These are phyloP conservation scores for Rhizoclosmatium sp. DNA, from an alignment of 192 early-diverging fungal species.

Conservation along the genomic window DNA sequence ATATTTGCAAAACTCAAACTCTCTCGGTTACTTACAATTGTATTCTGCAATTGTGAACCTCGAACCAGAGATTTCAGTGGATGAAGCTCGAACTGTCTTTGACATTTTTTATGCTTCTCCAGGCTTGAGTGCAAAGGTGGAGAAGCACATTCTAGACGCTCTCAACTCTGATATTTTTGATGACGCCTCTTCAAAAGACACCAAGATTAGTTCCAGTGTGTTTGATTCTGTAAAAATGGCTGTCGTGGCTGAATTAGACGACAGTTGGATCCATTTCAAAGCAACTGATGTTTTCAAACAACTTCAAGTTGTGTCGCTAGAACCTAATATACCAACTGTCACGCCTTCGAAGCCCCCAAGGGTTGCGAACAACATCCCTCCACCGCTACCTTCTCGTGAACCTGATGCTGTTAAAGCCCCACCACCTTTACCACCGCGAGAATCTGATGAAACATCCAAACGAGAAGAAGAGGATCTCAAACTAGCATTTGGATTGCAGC, in stretches of 20 bases:
- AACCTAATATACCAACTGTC: background rate
- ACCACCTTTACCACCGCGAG: background rate
- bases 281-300: background rate
- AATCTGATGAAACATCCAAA: background rate
- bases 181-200: background rate
- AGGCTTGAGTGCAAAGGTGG: background rate
- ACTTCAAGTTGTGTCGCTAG: background rate
- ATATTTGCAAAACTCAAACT: background rate
- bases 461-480: slow-evolving; percentile 20
- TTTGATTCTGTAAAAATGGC: background rate
- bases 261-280: background rate
- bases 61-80: background rate
- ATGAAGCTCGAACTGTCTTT: slow-evolving; percentile 11
- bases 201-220: background rate
- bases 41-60: background rate
- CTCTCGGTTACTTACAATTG: slow-evolving; percentile 13
- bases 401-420: background rate
- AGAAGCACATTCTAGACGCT: background rate
- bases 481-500: slow-evolving; percentile 14
- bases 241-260: background rate
- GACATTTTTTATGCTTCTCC: background rate
- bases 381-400: slow-evolving; percentile 23
- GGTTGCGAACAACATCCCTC: background rate
- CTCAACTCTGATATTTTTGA: background rate
- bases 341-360: background rate